Evolutionary conservation across 2,329 filamentous ascomycete genomes (phyloP).

Genomic region (Aspergillus felis): DNA sequence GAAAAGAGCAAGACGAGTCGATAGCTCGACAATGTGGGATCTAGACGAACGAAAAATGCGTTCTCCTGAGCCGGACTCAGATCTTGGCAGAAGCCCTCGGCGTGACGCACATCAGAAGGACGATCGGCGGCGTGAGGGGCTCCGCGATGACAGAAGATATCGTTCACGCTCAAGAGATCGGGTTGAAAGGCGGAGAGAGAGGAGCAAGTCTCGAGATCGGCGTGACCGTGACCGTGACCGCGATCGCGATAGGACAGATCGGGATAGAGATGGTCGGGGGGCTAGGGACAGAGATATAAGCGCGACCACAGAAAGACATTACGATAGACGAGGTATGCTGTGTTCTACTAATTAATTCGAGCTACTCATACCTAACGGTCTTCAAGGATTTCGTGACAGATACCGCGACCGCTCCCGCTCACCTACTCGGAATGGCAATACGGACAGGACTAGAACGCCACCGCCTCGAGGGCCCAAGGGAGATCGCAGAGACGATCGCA

Average conservation of each 20-base stretch:
- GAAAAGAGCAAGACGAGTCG: slow-evolving; percentile 50
- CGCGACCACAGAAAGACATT: slow-evolving; percentile 35
- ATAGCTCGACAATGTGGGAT: slow-evolving; percentile 62
- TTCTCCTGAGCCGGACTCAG: slow-evolving; percentile 24
- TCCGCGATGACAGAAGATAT: slow-evolving; percentile 37
- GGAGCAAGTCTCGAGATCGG: slow-evolving; percentile 43
- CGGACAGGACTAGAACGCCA: slow-evolving; percentile 33
- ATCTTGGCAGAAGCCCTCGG: slow-evolving; percentile 34
- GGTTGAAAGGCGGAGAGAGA: slow-evolving; percentile 38
- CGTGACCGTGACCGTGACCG: slow-evolving; percentile 29
- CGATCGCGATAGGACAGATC: slow-evolving; percentile 32
- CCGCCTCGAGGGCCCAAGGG: slow-evolving; percentile 32
- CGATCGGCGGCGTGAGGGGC: slow-evolving; percentile 35
- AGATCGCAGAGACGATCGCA: slow-evolving; percentile 30
- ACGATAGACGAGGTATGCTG: slow-evolving; percentile 37
- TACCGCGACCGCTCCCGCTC: slow-evolving; percentile 36
- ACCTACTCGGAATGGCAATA: slow-evolving; percentile 34
- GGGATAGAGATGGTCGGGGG: slow-evolving; percentile 34
- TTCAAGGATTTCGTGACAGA: slow-evolving; percentile 28
- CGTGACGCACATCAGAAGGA: slow-evolving; percentile 34
- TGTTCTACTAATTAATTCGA: not conserved
- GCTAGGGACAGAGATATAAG: slow-evolving; percentile 40
- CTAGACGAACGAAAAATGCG: slow-evolving; percentile 30
- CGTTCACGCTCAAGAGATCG: slow-evolving; percentile 39
- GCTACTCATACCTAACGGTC: not conserved